These are phyloP conservation scores for Backusella circina DNA, from an alignment of 192 early-diverging fungal genomes.

Conservation along the genomic window DNA sequence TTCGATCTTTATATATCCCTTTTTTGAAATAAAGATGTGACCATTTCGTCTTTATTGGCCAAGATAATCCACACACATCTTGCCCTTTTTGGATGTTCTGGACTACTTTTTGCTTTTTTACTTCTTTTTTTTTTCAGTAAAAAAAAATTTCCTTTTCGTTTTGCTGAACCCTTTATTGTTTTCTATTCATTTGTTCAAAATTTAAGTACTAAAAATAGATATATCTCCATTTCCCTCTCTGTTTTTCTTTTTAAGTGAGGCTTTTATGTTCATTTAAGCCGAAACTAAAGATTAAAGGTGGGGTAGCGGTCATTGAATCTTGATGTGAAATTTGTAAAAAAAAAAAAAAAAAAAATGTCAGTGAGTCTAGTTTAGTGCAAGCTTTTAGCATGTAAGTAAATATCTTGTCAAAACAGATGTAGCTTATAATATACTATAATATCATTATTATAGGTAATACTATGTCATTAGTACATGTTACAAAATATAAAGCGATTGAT, in stretches of 20 bases:
- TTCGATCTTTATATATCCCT: background rate
- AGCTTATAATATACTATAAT: no score
- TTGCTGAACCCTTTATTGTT: background rate
- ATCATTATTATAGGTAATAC: background rate
- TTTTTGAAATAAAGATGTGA: background rate
- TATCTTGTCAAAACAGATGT: background rate
- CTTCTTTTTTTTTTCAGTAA: no score
- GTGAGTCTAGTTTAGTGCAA: background rate
- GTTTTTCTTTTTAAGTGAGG: background rate
- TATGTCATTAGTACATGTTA: background rate
- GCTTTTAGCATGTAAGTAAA: background rate
- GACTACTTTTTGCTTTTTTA: background rate
- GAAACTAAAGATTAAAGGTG: background rate
- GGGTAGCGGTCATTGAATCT: background rate
- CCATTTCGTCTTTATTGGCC: background rate
- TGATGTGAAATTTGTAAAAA: background rate
- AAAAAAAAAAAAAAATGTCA: background rate
- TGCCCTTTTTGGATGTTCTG: background rate
- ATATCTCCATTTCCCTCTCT: background rate
- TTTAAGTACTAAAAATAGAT: background rate
- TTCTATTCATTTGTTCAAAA: background rate
- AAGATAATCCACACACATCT: background rate
- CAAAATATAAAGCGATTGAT: background rate
- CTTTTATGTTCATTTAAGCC: background rate
- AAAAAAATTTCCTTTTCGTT: background rate